phyloP scores from a whole-genome alignment of 306 rosid species.

The Citrullus amarus region DNA sequence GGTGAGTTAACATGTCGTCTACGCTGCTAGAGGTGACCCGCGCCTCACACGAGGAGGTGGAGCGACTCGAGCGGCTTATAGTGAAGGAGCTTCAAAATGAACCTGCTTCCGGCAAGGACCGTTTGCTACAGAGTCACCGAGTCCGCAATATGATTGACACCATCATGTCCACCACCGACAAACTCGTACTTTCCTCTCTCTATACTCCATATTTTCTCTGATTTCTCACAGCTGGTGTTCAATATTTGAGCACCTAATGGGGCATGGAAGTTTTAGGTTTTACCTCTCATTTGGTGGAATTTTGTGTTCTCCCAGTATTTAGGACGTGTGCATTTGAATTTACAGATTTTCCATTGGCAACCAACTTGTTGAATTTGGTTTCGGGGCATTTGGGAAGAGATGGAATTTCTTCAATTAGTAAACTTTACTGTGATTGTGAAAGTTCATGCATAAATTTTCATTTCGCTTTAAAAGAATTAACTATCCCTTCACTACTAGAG shows the following conservation, averaged over 20 bases:
- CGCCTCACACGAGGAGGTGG: slow-evolving; percentile 87
- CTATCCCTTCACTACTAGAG: background rate
- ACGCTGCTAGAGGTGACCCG: slow-evolving; percentile 89
- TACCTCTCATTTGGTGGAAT: background rate
- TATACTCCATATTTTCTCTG: background rate
- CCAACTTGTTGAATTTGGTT: background rate
- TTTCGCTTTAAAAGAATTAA: background rate
- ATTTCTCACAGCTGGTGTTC: background rate
- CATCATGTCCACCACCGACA: slow-evolving; percentile 48
- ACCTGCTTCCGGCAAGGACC: slow-evolving; percentile 47
- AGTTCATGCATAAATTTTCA: background rate
- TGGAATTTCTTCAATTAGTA: background rate
- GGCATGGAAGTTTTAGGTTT: background rate
- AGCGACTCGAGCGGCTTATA: slow-evolving; percentile 70
- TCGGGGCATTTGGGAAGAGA: background rate
- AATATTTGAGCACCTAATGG: background rate
- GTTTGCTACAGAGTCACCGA: slow-evolving; percentile 84
- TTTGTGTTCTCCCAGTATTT: background rate
- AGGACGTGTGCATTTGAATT: background rate
- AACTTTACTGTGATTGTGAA: background rate
- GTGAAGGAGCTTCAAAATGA: slow-evolving; percentile 89
- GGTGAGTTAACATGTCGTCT: slow-evolving; percentile 64
- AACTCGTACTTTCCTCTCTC: slow-evolving; percentile 31
- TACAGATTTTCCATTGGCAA: background rate
- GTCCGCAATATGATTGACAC: slow-evolving; percentile 73